Conservation (phyloP, 140 eudicot genomes). For the Senecio squalidus region DNA sequence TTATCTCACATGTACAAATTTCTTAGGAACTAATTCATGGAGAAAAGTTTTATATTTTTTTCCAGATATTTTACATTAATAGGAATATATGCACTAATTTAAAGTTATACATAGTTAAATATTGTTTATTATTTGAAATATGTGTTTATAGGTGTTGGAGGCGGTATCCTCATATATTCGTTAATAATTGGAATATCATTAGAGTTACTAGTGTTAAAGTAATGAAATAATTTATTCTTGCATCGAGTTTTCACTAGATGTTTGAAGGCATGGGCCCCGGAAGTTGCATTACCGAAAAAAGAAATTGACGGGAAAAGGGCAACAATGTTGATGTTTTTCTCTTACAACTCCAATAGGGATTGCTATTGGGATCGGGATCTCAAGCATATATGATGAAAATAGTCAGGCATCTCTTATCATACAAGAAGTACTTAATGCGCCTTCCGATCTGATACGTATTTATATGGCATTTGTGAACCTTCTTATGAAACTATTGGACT, state of each 20-base stretch:
- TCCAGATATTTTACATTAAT: background rate
- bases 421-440: constrained; percentile 46
- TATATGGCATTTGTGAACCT: constrained; percentile 77
- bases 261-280: constrained; percentile 80
- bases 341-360: constrained; percentile 57
- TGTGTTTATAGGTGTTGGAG: constrained; percentile 51
- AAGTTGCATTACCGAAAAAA: constrained; percentile 63
- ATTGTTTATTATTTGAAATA: too few species aligned
- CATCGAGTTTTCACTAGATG: constrained; percentile 61
- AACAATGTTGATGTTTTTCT: constrained; percentile 43
- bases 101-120: too few species aligned
- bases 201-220: constrained; percentile 49
- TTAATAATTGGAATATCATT: constrained; percentile 59
- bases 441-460: constrained; percentile 53
- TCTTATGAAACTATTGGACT: too few species aligned
- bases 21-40: too few species aligned
- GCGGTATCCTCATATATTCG: constrained; percentile 55
- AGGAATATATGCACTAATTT: too few species aligned
- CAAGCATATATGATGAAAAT: constrained; percentile 36
- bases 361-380: constrained; percentile 34
- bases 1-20: constrained; percentile 53
- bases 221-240: constrained; percentile 59
- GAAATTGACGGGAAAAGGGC: constrained; percentile 1
- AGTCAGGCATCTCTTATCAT: constrained; percentile 50
- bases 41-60: too few species aligned